These are phyloP conservation scores for Anthostomella pinea DNA, from an alignment of 2,329 filamentous ascomycete species.

Conservation along the genomic window DNA sequence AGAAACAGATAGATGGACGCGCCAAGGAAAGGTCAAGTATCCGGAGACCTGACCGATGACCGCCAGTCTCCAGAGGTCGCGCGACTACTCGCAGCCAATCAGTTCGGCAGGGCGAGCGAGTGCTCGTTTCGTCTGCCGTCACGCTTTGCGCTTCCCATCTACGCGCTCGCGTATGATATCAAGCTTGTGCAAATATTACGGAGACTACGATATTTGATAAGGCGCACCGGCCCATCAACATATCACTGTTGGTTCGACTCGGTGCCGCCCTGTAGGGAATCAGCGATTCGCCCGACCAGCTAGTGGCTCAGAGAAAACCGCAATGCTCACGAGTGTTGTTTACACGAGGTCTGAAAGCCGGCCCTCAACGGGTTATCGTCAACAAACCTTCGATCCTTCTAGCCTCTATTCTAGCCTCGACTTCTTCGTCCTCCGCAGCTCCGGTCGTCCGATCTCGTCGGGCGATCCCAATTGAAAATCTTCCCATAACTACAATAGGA, in stretches of 20 bases:
- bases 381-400: too few species aligned
- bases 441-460: too few species aligned
- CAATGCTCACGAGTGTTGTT: neutral
- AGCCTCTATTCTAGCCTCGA: too few species aligned
- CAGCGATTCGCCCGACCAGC: neutral
- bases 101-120: slow-evolving; percentile 22
- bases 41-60: too few species aligned
- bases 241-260: neutral
- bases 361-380: too few species aligned
- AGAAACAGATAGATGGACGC: slow-evolving; percentile 16
- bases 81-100: slow-evolving; percentile 24
- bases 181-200: too few species aligned
- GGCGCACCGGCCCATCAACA: too few species aligned
- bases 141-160: slow-evolving; percentile 14
- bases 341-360: neutral
- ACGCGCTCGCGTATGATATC: too few species aligned
- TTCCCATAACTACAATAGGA: too few species aligned
- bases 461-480: too few species aligned
- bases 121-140: slow-evolving; percentile 8
- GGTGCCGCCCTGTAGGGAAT: neutral
- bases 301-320: neutral
- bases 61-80: slow-evolving; percentile 18
- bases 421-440: too few species aligned
- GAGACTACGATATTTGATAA: too few species aligned
- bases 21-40: slow-evolving; percentile 18